Conservation (phyloP, 345 rosid species). For the Eutrema yunnanense region DNA sequence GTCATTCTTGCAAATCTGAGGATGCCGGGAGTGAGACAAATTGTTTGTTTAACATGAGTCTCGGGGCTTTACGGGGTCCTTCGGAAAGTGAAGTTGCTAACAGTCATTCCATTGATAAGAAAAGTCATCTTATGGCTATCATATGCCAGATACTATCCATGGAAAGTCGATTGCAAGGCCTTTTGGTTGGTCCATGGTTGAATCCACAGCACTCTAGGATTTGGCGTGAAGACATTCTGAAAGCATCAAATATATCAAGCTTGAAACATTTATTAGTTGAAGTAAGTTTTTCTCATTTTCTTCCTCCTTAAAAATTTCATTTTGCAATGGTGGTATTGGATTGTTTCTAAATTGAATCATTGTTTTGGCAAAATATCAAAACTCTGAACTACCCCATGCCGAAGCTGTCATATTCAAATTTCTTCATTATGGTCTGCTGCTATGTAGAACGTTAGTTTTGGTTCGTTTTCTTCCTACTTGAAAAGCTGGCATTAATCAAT, state of each 20-base stretch:
- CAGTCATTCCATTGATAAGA: slow-evolving; percentile 35
- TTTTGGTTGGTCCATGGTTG: slow-evolving; percentile 86
- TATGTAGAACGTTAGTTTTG: slow-evolving; percentile 7
- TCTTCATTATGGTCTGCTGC: background rate
- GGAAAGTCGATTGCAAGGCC: slow-evolving; percentile 79
- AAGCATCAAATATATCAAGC: slow-evolving; percentile 49
- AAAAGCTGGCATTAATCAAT: slow-evolving; percentile 9
- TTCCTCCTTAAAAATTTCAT: background rate
- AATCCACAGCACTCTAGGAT: slow-evolving; percentile 52
- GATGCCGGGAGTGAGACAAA: slow-evolving; percentile 34
- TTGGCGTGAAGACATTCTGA: slow-evolving; percentile 58
- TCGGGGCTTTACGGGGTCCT: slow-evolving; percentile 38
- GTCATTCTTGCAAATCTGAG: slow-evolving; percentile 66
- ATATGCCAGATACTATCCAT: slow-evolving; percentile 50
- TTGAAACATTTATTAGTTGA: slow-evolving; percentile 49
- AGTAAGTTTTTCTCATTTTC: slow-evolving; percentile 41
- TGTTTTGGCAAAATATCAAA: background rate
- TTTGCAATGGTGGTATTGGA: slow-evolving; percentile 3
- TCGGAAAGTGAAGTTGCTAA: slow-evolving; percentile 37
- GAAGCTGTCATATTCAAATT: slow-evolving; percentile 4
- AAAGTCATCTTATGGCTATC: slow-evolving; percentile 50
- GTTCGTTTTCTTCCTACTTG: background rate
- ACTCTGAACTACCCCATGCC: background rate
- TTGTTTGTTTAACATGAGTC: slow-evolving; percentile 66
- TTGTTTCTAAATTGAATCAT: background rate